Conservation (phyloP, 768 basidiomycete genomes). For the Termitomyces sp. region DNA sequence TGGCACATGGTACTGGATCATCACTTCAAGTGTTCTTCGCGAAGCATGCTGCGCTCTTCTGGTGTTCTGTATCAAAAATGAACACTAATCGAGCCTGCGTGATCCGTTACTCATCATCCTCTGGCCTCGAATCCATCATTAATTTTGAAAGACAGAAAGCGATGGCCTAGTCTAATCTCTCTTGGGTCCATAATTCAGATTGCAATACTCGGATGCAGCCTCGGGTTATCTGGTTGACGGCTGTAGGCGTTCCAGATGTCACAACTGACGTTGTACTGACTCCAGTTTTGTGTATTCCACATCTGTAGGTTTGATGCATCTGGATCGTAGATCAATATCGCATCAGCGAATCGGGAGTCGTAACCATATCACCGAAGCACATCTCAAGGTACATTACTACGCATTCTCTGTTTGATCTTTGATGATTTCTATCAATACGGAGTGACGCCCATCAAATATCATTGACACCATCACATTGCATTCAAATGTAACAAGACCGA, state of each 20-base stretch:
- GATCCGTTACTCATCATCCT: slow-evolving; percentile 9
- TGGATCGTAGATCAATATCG: not conserved
- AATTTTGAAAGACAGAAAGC: slow-evolving; percentile 1
- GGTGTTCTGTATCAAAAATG: not conserved
- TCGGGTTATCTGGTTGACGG: slow-evolving; percentile 1
- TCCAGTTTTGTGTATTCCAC: not conserved
- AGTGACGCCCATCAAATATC: slow-evolving; percentile 9
- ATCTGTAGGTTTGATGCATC: not conserved
- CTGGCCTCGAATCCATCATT: slow-evolving; percentile 3
- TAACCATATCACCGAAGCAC: slow-evolving; percentile 10
- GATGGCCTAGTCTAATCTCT: not conserved
- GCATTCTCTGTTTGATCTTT: not conserved
- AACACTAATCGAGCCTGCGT: not conserved
- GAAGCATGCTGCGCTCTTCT: not conserved
- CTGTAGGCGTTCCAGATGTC: slow-evolving; percentile 6
- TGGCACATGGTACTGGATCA: not conserved
- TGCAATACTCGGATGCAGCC: not conserved
- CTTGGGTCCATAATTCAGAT: not conserved
- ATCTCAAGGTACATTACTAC: not conserved
- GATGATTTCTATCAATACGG: not conserved
- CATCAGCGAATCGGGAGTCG: slow-evolving; percentile 1
- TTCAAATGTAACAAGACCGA: not conserved
- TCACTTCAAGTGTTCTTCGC: not conserved
- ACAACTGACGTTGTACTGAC: not conserved
- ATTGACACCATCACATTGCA: slow-evolving; percentile 1